A percentile compares a stretch with the other conserved stretches of the same genome.
Conservation (phyloP, 1,284 basidiomycete species). For the Stygiomarasmius scandens region DNA sequence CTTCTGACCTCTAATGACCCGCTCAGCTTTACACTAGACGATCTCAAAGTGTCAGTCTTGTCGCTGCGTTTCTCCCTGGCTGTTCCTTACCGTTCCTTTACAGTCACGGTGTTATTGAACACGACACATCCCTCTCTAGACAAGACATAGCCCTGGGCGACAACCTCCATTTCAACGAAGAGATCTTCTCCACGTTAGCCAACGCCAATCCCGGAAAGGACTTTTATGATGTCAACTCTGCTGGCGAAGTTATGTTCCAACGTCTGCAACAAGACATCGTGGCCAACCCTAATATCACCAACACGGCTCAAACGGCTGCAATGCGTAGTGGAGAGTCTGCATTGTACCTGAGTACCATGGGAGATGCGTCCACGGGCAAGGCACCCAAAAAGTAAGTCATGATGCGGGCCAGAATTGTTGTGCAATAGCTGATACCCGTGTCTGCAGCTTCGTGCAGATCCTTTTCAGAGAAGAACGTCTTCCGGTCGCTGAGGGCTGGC, state of each 20-base stretch:
- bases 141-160: slow-evolving; percentile 18
- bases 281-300: slow-evolving; percentile 12
- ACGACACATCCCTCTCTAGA: slow-evolving; percentile 22
- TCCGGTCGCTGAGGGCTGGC: slow-evolving; percentile 22
- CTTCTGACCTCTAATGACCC: slow-evolving; percentile 18
- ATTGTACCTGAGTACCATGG: slow-evolving; percentile 24
- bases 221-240: slow-evolving; percentile 23
- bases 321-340: slow-evolving; percentile 18
- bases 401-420: neutral
- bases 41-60: slow-evolving; percentile 19
- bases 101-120: slow-evolving; percentile 24
- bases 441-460: slow-evolving; percentile 20
- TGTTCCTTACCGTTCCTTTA: too few species aligned
- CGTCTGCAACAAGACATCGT: slow-evolving; percentile 14
- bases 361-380: slow-evolving; percentile 18
- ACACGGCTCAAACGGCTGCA: slow-evolving; percentile 19
- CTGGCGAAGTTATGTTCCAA: slow-evolving; percentile 16
- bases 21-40: slow-evolving; percentile 18
- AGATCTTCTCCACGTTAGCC: slow-evolving; percentile 19
- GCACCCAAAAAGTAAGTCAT: slow-evolving; percentile 23
- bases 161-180: slow-evolving; percentile 23
- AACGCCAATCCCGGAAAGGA: slow-evolving; percentile 23
- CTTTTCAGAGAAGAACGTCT: slow-evolving; percentile 24
- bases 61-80: too few species aligned
- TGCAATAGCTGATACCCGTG: neutral